Evolutionary conservation across 768 basidiomycete species (phyloP), one percentile per base, ranked within the genome.

Genomic region (Rickenella mellea): DNA sequence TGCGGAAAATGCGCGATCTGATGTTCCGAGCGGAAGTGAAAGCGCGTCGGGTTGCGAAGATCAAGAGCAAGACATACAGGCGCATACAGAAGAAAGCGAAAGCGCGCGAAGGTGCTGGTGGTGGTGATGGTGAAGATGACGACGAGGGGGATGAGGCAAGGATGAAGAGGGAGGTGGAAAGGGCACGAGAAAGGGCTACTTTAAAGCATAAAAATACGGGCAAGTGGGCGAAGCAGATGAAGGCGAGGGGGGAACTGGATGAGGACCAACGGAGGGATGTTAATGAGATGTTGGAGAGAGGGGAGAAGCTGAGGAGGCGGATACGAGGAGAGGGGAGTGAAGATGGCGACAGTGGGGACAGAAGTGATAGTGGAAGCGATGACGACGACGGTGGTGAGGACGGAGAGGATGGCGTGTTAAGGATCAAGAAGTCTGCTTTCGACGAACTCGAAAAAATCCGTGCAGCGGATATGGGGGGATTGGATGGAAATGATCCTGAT

Each of bases 1-100:
- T 99, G 9, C 77, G 86, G 27, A 78, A 79, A 55, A 88, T 89
- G 76, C 83, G 94, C 15, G 93, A 96, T 52, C 71, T 97, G 29
- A 83, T 91, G 68, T 96, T 94, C 65, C 80, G 93, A 4, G 90
- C 90, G 0, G 94, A 97, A 51, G 67, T 76, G 27, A 92, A 94
- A 58, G 87, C 91, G 14, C 85, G 85, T 55, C 78, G 93, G 14
- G 70, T 94, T 14, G 77, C 83, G 17, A 97, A 93, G 66, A 99
- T 99, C 64, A 98, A 98, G 68, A 89, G 84, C 59, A 94, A 91
- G 64, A 78, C 88, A 2, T 98, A 91, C 57, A 72, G 92, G 22
- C 82, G 83, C 49, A 69, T 97, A 36, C 80, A 80, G 54, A 74
- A 87, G 58, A 91, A 85, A 56, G 76, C 83, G 54, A 73, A 73